Conservation (phyloP, 352 stramenopile genomes). For the Halophytophthora polymorphica region DNA sequence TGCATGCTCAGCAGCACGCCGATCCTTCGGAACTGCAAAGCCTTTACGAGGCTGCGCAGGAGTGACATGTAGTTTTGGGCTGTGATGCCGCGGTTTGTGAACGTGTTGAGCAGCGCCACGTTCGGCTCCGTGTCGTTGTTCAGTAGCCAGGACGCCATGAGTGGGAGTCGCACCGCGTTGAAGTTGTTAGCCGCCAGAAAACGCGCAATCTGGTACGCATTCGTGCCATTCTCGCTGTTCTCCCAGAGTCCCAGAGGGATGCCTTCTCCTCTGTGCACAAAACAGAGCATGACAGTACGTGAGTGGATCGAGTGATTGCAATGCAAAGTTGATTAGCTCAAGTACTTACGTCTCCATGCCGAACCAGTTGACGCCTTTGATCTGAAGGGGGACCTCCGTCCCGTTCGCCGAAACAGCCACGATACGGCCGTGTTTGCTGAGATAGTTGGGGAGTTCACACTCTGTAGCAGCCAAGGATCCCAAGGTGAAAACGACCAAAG, state of each 20-base stretch:
- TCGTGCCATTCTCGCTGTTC: slow-evolving; percentile 57
- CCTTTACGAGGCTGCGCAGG: slow-evolving; percentile 44
- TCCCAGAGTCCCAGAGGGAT: slow-evolving; percentile 64
- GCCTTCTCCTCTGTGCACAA: slow-evolving; percentile 18
- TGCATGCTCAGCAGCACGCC: slow-evolving; percentile 49
- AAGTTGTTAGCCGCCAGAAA: slow-evolving; percentile 47
- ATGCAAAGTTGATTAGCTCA: too few species aligned
- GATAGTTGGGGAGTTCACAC: slow-evolving; percentile 57
- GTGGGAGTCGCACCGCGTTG: slow-evolving; percentile 36
- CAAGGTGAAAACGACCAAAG: neutral
- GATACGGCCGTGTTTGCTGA: slow-evolving; percentile 59
- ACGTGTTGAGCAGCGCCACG: slow-evolving; percentile 35
- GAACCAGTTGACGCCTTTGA: slow-evolving; percentile 77
- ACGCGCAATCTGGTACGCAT: slow-evolving; percentile 36
- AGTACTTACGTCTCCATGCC: slow-evolving; percentile 56
- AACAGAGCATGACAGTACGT: neutral
- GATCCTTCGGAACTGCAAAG: slow-evolving; percentile 21
- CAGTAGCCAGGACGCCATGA: slow-evolving; percentile 53
- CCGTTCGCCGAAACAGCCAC: slow-evolving; percentile 45
- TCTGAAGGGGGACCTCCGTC: slow-evolving; percentile 38
- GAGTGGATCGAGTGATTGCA: neutral
- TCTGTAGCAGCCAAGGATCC: slow-evolving; percentile 1
- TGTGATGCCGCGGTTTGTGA: slow-evolving; percentile 55
- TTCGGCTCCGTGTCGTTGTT: slow-evolving; percentile 46
- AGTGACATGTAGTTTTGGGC: slow-evolving; percentile 46